Conservation (phyloP, 148 eudicot species). For the Chenopodium album region DNA sequence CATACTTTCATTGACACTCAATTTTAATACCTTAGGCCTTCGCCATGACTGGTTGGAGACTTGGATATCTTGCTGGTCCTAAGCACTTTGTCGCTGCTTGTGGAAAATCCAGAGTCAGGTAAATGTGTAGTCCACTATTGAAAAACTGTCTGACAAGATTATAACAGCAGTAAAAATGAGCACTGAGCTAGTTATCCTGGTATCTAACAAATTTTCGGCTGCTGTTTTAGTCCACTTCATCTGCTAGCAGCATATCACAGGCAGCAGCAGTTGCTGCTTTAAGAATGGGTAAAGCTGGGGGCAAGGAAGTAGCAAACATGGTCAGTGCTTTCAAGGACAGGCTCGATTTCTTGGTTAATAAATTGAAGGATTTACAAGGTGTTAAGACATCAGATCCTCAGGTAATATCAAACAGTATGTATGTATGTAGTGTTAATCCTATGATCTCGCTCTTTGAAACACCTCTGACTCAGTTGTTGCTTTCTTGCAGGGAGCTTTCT, state of each 20-base stretch:
- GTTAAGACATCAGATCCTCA: constrained; percentile 80
- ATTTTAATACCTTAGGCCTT: constrained; percentile 47
- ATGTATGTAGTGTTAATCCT: not conserved
- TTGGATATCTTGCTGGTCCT: constrained; percentile 88
- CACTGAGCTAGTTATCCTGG: too few species aligned
- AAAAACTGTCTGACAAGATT: not conserved
- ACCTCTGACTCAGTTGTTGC: not conserved
- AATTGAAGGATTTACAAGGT: constrained; percentile 64
- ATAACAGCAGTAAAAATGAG: not conserved
- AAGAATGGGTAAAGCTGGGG: constrained; percentile 83
- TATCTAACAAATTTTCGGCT: constrained; percentile 5
- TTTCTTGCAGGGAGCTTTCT: constrained; percentile 80
- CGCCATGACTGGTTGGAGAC: constrained; percentile 97
- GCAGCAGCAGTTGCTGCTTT: constrained; percentile 82
- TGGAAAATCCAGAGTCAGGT: constrained; percentile 93
- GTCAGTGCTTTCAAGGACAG: constrained; percentile 80
- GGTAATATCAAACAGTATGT: constrained; percentile 24
- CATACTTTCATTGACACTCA: too few species aligned
- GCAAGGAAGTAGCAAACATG: constrained; percentile 75
- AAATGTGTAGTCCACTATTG: not conserved
- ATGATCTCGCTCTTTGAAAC: not conserved
- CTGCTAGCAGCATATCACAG: constrained; percentile 77
- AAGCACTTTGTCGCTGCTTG: constrained; percentile 82
- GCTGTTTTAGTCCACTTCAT: constrained; percentile 54
- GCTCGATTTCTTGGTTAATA: constrained; percentile 67